Evolutionary conservation across 2,329 filamentous ascomycete genomes (phyloP).

Genomic region (Epichloe amarillans): DNA sequence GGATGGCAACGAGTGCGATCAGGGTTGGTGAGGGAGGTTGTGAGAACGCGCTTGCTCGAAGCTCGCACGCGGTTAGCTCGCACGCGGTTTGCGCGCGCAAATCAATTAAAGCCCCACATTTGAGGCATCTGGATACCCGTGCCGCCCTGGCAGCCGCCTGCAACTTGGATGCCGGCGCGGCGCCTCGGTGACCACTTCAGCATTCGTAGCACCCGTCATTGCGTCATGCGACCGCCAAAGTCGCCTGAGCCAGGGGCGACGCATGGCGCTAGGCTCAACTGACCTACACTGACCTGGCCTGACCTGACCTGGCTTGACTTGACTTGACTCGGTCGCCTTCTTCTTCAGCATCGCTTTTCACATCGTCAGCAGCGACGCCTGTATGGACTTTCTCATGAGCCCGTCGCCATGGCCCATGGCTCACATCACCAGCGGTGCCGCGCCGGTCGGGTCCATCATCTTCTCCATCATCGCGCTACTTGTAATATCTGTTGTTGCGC

Average conservation of each 20-base stretch:
- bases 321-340: not conserved
- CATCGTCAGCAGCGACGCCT: not conserved
- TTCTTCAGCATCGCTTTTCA: not conserved
- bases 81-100: conserved; percentile 12
- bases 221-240: conserved; percentile 7
- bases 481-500: conserved; percentile 59
- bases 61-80: conserved; percentile 7
- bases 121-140: conserved; percentile 5
- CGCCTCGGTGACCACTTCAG: not conserved
- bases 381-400: conserved; percentile 16
- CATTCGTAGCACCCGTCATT: not conserved
- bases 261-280: not conserved
- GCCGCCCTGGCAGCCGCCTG: too few species aligned
- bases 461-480: conserved; percentile 64
- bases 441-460: conserved; percentile 64
- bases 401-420: conserved; percentile 38
- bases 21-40: not conserved
- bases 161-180: not conserved
- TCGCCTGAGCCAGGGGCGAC: not conserved
- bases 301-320: not conserved
- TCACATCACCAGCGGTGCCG: conserved; percentile 37
- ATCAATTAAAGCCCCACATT: conserved; percentile 15
- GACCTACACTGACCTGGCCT: too few species aligned
- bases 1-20: not conserved
- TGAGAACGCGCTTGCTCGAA: conserved; percentile 6